Conservation (phyloP, 305 asterid species). For the Vinca major region DNA sequence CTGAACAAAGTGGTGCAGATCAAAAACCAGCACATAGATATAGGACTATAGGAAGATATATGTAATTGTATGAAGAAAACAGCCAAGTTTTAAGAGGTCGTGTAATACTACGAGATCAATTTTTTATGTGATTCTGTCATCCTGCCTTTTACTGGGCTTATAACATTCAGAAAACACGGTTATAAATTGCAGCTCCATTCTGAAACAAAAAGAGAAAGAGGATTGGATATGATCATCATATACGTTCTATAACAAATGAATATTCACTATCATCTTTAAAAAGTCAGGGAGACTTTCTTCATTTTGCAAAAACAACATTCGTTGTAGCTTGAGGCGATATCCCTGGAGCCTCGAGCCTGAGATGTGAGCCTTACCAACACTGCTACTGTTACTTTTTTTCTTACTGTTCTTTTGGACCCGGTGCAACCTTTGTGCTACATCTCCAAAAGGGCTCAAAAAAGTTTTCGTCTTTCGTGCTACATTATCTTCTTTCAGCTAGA, state of each 20-base stretch:
- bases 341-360: too few relatives aligned
- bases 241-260: background rate
- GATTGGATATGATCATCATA: background rate
- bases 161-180: background rate
- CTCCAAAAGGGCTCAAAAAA: background rate
- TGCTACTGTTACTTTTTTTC: background rate
- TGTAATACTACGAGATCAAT: background rate
- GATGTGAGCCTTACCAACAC: too few relatives aligned
- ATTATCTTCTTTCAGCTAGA: conserved; percentile 1
- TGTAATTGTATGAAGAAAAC: background rate
- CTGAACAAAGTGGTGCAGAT: background rate
- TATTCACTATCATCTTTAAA: background rate
- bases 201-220: background rate
- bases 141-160: background rate
- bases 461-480: background rate
- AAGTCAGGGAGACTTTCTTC: background rate
- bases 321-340: background rate
- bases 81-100: background rate
- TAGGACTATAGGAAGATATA: too few relatives aligned
- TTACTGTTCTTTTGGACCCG: background rate
- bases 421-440: background rate
- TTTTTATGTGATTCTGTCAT: background rate
- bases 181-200: background rate
- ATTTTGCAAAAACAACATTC: background rate
- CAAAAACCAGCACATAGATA: background rate